Base-by-base conservation (phyloP, 2,329 filamentous ascomycete species). In the Fusarium sp. region DNA sequence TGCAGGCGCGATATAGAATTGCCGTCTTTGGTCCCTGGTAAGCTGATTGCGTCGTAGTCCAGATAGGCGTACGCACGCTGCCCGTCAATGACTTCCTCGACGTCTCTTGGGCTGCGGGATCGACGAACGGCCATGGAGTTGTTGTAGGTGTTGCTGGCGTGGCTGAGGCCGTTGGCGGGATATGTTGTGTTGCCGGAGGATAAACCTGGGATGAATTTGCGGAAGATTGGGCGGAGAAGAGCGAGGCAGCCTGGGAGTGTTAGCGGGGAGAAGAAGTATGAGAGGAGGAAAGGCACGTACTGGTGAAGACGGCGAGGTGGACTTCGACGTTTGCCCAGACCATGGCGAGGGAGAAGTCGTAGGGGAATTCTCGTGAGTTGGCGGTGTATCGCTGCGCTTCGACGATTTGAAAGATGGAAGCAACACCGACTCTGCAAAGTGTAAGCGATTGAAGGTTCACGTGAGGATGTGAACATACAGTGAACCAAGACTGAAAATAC, bases 41-140 rank as follows among this genome's bases (percentile, higher is more conserved):
- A 71, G 63, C 68, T 68, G 57, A 64, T 57, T 54, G 68, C 45
- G 52, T 67, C 68, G 64, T 71, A 71, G 32, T 64, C 67, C 40
- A 49, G 58, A 38, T 48, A 57, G 41, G 44, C 53, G 32, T 45
- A 71, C 63, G 57, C 63, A 64, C 68, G 58, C 35, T 53, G 49
- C 33, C 57, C 45, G 15, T 68, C 68, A 32, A 45, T 58, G 15
- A 48, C 46, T 13, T 67, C 40, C 23, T 70, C 56, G 18, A 66
- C 32, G 13, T 61, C 49, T 32, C 37, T 17, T 6, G 53, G 63
- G 32, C 40, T 67, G 38, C 46, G 48, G 10, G 67, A 38, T 7
- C 26, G 38, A 9, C 37, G 62, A 3, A 68, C 23, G 9, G 49
- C 63, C 20, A 67, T 32, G 3, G 63, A 50, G 44, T 56, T 52